These are phyloP conservation scores for Neofusicoccum ribis DNA, from an alignment of 2,329 filamentous ascomycete genomes.

Conservation along the genomic window DNA sequence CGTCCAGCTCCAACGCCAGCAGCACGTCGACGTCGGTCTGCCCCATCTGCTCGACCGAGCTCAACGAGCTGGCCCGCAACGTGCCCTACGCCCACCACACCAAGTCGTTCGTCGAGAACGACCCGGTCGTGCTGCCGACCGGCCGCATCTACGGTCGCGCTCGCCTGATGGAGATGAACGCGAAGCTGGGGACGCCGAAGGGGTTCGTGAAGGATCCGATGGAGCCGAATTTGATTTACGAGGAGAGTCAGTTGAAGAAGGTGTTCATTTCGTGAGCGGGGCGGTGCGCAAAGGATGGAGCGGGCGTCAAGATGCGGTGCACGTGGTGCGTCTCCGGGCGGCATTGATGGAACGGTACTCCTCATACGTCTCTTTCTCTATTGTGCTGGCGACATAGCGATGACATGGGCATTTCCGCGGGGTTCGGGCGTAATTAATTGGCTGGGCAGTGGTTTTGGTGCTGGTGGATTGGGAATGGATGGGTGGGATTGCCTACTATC, in stretches of 20 bases:
- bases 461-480: neutral
- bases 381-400: neutral
- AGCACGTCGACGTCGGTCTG: constrained; percentile 74
- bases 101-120: constrained; percentile 87
- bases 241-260: constrained; percentile 68
- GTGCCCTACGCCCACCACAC: constrained; percentile 95
- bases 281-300: no score
- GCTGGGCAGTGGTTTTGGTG: neutral
- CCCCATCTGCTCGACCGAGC: constrained; percentile 92
- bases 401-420: neutral
- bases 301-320: no score
- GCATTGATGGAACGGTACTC: no score
- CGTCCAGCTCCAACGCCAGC: constrained; percentile 54
- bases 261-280: constrained; percentile 76
- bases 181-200: constrained; percentile 70
- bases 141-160: constrained; percentile 79
- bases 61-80: constrained; percentile 84
- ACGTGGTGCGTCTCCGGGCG: no score
- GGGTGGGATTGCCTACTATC: neutral
- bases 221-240: constrained; percentile 62
- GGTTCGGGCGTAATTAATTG: neutral
- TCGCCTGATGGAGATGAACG: constrained; percentile 72
- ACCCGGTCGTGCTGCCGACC: constrained; percentile 85
- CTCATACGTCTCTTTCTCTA: neutral
- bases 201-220: constrained; percentile 76